Percentiles rank a stretch among this genome's conserved stretches.
These are phyloP conservation scores for Urtica urens DNA, from an alignment of 306 rosid genomes.

Conservation along the genomic window DNA sequence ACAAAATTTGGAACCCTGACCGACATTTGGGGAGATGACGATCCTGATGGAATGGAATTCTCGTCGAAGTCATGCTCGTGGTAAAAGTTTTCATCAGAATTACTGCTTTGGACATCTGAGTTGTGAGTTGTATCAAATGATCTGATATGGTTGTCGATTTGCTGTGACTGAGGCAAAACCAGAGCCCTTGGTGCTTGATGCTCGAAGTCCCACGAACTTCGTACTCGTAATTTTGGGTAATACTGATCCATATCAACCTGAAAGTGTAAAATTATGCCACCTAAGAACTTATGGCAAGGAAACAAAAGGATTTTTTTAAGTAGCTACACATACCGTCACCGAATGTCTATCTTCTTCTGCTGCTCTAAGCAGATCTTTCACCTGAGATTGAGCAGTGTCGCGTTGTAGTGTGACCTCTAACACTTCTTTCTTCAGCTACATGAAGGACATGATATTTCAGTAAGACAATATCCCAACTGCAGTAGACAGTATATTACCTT, in stretches of 20 bases:
- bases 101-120: conserved; percentile 61
- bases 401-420: conserved; percentile 48
- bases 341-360: conserved; percentile 41
- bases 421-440: conserved; percentile 77
- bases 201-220: conserved; percentile 48
- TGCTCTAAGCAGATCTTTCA: conserved; percentile 54
- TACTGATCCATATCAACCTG: conserved; percentile 43
- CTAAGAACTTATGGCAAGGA: conserved; percentile 8
- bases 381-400: conserved; percentile 64
- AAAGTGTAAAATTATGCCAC: conserved; percentile 13
- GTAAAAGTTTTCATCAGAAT: conserved; percentile 53
- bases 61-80: conserved; percentile 58
- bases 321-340: conserved; percentile 30
- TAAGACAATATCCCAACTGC: background rate
- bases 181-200: conserved; percentile 30
- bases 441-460: conserved; percentile 5
- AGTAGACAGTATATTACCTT: conserved; percentile 36
- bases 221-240: conserved; percentile 52
- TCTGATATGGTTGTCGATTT: conserved; percentile 31
- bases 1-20: conserved; percentile 21
- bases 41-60: conserved; percentile 25
- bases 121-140: conserved; percentile 65
- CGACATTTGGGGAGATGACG: conserved; percentile 30
- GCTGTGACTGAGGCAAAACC: conserved; percentile 15
- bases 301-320: conserved; percentile 9